Base-by-base conservation (phyloP, 345 rosid genomes). In the Rhizophora mangle region DNA sequence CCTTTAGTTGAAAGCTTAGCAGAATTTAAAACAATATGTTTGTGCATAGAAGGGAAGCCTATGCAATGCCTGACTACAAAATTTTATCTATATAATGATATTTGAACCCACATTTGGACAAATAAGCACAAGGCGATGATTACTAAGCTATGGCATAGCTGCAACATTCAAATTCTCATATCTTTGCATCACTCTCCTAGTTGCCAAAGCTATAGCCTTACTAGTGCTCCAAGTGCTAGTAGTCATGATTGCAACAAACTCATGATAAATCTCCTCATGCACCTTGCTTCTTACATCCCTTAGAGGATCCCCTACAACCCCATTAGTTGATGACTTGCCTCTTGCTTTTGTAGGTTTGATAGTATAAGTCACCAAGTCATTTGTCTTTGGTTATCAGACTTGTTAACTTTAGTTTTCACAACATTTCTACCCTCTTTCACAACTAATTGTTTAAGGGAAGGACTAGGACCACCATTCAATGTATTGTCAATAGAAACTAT, bases 201-300 rank as follows among this genome's bases (percentile, higher is more conserved):
- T 83, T 1, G 97, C 99, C 52, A 90, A 76, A 6, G 99, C 86
- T 0, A 98, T 98, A 21, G 98, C 99, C 76, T 95, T 97, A 61
- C 97, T 87, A 27, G 98, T 97, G 0, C 89, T 82, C 70, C 86
- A 31, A 6, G 93, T 82, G n/a, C 99, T 96, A 19, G 84, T 81
- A 0, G 93, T 96, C 99, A 95, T 95, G 65, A 95, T 75, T 13
- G 87, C 86, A 4, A 84, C 82, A 73, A 92, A 92, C 71, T 95
- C 97, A 4, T 79, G 79, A 29, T 70, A 68, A 4, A 95, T 95
- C 85, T 95, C 99, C 67, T 92, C 96, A 72, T 92, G 96, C 80
- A 95, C 88, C 78, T 87, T 90, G 83, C 71, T 79, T 68, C 96
- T 77, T 15, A 93, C 95, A 72, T 81, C 83, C 60, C 94, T 96